A percentile compares a stretch with the other conserved stretches of the same genome.
These are phyloP conservation scores for Arthrobotrys sinensis DNA, from an alignment of 2,329 filamentous ascomycete genomes.

Conservation along the genomic window DNA sequence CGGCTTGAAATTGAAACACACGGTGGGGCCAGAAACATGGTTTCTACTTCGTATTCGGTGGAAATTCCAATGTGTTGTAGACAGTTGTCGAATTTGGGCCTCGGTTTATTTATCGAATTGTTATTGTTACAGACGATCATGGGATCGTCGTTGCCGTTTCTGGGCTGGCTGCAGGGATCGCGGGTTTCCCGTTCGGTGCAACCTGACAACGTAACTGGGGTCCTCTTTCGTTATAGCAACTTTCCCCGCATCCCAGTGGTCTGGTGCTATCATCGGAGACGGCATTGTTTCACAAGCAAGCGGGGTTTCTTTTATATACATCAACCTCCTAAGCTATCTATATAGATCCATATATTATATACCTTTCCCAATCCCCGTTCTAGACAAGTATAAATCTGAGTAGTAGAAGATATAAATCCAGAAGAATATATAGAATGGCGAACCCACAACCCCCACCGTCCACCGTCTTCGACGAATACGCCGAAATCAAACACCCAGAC, in stretches of 20 bases:
- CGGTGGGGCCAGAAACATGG: not conserved
- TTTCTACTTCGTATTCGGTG: slow-evolving; percentile 2
- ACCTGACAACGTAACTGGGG: not conserved
- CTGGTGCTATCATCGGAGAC: slow-evolving; percentile 1
- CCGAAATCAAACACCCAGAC: slow-evolving; percentile 36
- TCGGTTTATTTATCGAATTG: slow-evolving; percentile 16
- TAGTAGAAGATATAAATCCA: not conserved
- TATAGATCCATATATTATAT: no score
- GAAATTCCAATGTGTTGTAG: slow-evolving; percentile 1
- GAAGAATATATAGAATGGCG: slow-evolving; percentile 24
- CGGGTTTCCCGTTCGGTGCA: slow-evolving; percentile 5
- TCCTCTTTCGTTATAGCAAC: not conserved
- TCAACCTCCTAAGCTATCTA: no score
- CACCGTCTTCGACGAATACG: slow-evolving; percentile 39
- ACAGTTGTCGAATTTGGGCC: slow-evolving; percentile 14
- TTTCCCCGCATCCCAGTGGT: slow-evolving; percentile 29
- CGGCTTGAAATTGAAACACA: not conserved
- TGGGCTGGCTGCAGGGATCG: slow-evolving; percentile 5
- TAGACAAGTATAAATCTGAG: no score
- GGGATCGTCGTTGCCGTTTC: slow-evolving; percentile 27
- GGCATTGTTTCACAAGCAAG: not conserved
- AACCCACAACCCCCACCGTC: slow-evolving; percentile 36
- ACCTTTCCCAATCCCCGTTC: no score
- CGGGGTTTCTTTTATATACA: no score
- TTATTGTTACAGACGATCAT: slow-evolving; percentile 19